Conservation (phyloP, 768 basidiomycete species). For the Mycena filopes region DNA sequence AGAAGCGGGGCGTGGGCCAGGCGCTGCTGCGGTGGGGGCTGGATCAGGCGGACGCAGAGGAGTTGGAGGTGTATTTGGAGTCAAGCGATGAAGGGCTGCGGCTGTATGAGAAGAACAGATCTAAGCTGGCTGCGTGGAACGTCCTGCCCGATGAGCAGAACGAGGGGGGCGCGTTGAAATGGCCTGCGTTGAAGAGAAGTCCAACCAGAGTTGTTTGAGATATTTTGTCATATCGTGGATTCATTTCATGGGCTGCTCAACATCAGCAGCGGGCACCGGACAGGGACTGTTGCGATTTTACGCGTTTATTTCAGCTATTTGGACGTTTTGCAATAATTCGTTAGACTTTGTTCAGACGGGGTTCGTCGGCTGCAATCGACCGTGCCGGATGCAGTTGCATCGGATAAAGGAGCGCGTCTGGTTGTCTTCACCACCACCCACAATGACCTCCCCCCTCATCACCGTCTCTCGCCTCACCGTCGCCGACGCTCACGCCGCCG, state of each 20-base stretch:
- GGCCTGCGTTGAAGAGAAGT: conserved; percentile 8
- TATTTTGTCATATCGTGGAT: no score
- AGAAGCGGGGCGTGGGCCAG: neutral
- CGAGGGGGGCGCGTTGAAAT: conserved; percentile 7
- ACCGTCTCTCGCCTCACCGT: neutral
- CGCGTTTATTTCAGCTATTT: no score
- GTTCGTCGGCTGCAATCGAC: no score
- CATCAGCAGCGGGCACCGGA: no score
- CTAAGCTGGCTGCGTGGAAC: conserved; percentile 12
- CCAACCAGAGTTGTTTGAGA: no score
- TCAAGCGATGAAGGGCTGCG: conserved; percentile 4
- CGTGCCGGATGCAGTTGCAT: no score
- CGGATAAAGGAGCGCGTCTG: no score
- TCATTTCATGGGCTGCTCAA: no score
- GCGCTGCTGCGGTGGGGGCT: conserved; percentile 10
- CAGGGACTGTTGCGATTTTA: no score
- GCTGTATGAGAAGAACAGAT: conserved; percentile 11
- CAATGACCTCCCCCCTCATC: neutral
- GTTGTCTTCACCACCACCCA: no score
- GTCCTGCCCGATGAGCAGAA: conserved; percentile 1
- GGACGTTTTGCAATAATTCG: no score
- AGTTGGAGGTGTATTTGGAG: conserved; percentile 10
- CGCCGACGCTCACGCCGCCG: neutral
- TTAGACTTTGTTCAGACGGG: no score
- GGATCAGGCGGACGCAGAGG: conserved; percentile 6